Evolutionary conservation across 768 basidiomycete species (phyloP).

Genomic region (Trichaptum fuscoviolaceum): DNA sequence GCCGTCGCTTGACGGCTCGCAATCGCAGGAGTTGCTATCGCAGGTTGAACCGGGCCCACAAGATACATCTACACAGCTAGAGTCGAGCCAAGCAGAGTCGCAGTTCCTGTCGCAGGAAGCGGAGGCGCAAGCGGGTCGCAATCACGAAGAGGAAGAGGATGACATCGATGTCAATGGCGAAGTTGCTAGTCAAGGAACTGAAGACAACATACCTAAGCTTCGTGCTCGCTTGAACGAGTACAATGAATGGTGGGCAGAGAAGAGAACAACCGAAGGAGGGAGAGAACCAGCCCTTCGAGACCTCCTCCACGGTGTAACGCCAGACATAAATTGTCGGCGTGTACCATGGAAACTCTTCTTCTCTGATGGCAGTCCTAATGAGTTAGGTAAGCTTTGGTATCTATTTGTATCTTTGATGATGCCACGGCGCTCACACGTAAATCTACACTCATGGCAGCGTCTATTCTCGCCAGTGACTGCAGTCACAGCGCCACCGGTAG

Average conservation of each 20-base stretch:
- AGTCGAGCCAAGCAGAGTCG: neutral
- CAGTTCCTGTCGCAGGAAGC: neutral
- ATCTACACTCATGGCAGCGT: neutral
- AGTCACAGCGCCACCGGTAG: too few relatives aligned
- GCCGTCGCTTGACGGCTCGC: too few relatives aligned
- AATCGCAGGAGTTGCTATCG: too few relatives aligned
- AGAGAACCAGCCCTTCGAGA: slow-evolving; percentile 3
- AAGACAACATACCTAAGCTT: neutral
- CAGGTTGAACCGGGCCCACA: neutral
- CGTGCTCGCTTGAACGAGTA: neutral
- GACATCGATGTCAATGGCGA: neutral
- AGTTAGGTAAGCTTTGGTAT: neutral
- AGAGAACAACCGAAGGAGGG: neutral
- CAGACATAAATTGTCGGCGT: slow-evolving; percentile 15
- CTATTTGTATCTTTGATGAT: neutral
- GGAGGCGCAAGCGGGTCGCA: neutral
- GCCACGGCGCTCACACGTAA: neutral
- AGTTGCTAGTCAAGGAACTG: neutral
- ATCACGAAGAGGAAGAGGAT: neutral
- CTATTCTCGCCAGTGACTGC: too few relatives aligned
- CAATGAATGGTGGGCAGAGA: neutral
- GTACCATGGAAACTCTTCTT: slow-evolving; percentile 19
- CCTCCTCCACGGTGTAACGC: neutral
- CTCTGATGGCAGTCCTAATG: neutral
- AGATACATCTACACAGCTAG: neutral